phyloP scores from a whole-genome alignment of 345 rosid genomes.

The Aquilaria sinensis region DNA sequence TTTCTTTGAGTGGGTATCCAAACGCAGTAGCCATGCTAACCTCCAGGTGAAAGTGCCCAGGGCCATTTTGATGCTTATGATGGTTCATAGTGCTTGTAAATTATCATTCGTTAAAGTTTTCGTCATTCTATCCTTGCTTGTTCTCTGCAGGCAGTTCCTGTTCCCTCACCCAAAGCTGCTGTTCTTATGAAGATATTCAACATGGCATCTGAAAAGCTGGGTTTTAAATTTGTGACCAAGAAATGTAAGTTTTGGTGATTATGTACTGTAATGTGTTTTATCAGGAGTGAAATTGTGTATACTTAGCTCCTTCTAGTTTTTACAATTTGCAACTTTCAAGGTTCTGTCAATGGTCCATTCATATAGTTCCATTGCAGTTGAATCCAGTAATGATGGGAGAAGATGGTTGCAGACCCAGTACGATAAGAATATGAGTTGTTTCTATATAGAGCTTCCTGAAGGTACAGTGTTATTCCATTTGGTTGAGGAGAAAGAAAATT shows the following conservation, averaged over 20 bases:
- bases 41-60: constrained; percentile 51
- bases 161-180: constrained; percentile 66
- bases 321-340: not conserved
- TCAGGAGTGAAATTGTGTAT: not conserved
- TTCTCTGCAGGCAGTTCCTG: constrained; percentile 56
- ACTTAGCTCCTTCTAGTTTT: constrained; percentile 5
- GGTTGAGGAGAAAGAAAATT: constrained; percentile 67
- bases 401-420: constrained; percentile 59
- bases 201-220: constrained; percentile 80
- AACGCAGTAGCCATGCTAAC: constrained; percentile 76
- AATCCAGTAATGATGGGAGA: constrained; percentile 52
- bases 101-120: not conserved
- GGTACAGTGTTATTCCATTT: constrained; percentile 53
- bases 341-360: not conserved
- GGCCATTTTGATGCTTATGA: no score
- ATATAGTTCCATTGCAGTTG: constrained; percentile 32
- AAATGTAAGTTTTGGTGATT: constrained; percentile 45
- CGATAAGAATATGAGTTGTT: constrained; percentile 48
- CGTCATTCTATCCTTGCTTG: not conserved
- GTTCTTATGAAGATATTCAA: constrained; percentile 57
- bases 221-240: constrained; percentile 56
- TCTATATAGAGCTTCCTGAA: constrained; percentile 77
- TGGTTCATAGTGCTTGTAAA: not conserved
- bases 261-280: constrained; percentile 1
- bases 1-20: constrained; percentile 84